These are phyloP conservation scores for Oryza nivara DNA, from an alignment of 176 grass and related monocot species.

Conservation along the genomic window DNA sequence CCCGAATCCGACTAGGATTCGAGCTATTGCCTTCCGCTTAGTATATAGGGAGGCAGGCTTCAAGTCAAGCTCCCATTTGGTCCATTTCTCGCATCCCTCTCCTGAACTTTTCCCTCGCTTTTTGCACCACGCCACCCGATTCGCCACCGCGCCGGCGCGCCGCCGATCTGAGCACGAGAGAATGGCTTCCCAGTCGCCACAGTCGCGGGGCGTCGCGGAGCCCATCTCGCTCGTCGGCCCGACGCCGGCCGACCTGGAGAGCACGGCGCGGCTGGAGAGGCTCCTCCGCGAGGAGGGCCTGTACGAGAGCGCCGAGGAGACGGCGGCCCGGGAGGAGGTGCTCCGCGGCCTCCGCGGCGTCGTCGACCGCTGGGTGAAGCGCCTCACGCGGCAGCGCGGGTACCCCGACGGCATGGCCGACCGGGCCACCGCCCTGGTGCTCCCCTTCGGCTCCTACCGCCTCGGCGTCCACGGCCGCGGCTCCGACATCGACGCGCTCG, in stretches of 20 bases:
- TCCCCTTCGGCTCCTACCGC: slow-evolving; percentile 84
- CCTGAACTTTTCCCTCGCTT: not conserved
- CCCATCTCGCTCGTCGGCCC: slow-evolving; percentile 37
- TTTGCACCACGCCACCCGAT: not conserved
- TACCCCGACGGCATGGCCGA: slow-evolving; percentile 66
- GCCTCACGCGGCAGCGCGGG: slow-evolving; percentile 58
- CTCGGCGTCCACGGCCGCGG: slow-evolving; percentile 83
- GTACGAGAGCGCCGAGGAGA: slow-evolving; percentile 60
- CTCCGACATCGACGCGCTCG: slow-evolving; percentile 86
- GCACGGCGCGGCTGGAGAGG: slow-evolving; percentile 12
- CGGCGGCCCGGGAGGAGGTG: slow-evolving; percentile 48
- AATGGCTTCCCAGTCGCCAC: not conserved
- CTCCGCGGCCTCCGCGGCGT: slow-evolving; percentile 58
- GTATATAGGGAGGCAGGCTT: no score
- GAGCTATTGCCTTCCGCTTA: no score
- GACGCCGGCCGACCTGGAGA: slow-evolving; percentile 23
- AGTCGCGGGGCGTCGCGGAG: not conserved
- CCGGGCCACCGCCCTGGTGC: slow-evolving; percentile 68
- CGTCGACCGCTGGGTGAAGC: slow-evolving; percentile 69
- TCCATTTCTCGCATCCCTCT: not conserved
- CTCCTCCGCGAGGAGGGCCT: slow-evolving; percentile 51
- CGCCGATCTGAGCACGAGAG: no score
- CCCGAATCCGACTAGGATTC: no score
- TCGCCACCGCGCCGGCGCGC: not conserved
- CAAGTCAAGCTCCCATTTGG: no score